Evolutionary conservation across 2,329 filamentous ascomycete genomes (phyloP).

Genomic region (Penicillium griseofulvum): DNA sequence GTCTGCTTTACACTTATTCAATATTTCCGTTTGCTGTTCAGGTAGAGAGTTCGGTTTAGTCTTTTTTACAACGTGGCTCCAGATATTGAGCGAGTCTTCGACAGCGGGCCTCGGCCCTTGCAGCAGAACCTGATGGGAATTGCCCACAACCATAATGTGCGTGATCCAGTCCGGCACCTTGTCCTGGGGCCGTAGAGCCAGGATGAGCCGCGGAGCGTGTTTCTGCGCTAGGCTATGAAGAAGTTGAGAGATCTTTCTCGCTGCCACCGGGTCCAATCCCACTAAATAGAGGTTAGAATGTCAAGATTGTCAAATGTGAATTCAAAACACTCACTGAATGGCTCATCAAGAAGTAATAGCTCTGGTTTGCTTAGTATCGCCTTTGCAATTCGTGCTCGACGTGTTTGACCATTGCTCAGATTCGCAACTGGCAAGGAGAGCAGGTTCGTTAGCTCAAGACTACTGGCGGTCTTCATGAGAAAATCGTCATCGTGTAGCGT

Average conservation of each 20-base stretch:
- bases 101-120: conserved; percentile 67
- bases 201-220: conserved; percentile 67
- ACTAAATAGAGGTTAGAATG: conserved; percentile 46
- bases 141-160: conserved; percentile 70
- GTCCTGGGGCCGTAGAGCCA: conserved; percentile 82
- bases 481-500: conserved; percentile 50
- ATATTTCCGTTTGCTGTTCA: conserved; percentile 9
- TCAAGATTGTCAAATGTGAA: not conserved
- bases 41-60: not conserved
- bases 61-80: conserved; percentile 23
- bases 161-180: conserved; percentile 87
- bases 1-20: conserved; percentile 11
- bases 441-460: conserved; percentile 67
- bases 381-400: conserved; percentile 82
- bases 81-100: conserved; percentile 39
- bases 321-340: conserved; percentile 62
- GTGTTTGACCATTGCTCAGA: conserved; percentile 88
- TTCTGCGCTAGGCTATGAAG: conserved; percentile 66
- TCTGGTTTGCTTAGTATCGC: conserved; percentile 76
- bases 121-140: conserved; percentile 62
- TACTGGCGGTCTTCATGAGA: conserved; percentile 62
- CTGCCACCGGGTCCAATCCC: conserved; percentile 85
- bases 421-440: conserved; percentile 81
- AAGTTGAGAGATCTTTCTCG: conserved; percentile 67
- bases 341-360: conserved; percentile 83